phyloP scores from a whole-genome alignment of 805 yeast genomes.

The Saccharomycopsis schoenii region DNA sequence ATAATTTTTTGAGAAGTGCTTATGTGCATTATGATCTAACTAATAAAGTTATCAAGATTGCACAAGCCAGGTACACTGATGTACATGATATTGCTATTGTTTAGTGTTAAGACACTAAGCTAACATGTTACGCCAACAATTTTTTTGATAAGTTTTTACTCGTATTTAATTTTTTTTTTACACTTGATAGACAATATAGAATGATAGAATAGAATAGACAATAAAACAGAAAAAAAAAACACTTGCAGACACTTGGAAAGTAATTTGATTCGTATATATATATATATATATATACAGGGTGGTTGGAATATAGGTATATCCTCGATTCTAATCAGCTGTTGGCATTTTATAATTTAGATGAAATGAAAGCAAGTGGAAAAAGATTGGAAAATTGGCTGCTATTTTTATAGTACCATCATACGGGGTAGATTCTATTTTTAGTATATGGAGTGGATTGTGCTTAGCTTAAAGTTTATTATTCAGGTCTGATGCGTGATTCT shows the following conservation, averaged over 20 bases:
- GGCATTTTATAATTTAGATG: too few species aligned
- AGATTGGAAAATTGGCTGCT: too few species aligned
- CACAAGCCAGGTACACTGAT: slow-evolving; percentile 33
- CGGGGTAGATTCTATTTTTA: too few species aligned
- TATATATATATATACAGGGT: too few species aligned
- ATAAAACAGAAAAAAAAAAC: neutral
- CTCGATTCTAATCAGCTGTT: too few species aligned
- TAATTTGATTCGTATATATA: neutral
- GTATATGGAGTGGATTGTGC: too few species aligned
- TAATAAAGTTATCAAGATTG: slow-evolving; percentile 32
- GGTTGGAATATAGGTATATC: too few species aligned
- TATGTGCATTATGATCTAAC: slow-evolving; percentile 48
- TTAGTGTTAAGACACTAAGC: neutral
- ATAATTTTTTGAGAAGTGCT: slow-evolving; percentile 40
- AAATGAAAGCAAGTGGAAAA: too few species aligned
- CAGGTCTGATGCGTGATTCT: too few species aligned
- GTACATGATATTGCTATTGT: slow-evolving; percentile 24
- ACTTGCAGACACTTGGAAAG: neutral
- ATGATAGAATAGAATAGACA: neutral
- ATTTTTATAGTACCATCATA: too few species aligned
- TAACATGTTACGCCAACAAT: neutral
- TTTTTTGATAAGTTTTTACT: neutral
- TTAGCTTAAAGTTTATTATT: too few species aligned
- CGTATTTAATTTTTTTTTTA: neutral
- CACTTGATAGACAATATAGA: neutral